These are phyloP conservation scores for Avena atlantica DNA, from an alignment of 176 grass and related monocot species.

Conservation along the genomic window DNA sequence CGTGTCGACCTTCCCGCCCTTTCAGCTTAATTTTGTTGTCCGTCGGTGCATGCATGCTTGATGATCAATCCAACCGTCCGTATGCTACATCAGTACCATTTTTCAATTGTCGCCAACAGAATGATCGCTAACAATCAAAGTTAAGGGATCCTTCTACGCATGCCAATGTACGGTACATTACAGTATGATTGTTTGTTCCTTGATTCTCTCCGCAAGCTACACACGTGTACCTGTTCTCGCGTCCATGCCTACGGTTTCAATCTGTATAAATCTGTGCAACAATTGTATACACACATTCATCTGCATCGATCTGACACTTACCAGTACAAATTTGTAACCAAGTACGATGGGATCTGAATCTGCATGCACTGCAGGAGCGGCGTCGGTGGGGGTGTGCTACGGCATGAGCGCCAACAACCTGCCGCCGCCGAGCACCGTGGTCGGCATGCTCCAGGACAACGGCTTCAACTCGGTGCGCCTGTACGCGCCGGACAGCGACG, in stretches of 20 bases:
- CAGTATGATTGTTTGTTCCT: background rate
- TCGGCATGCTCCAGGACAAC: conserved; percentile 36
- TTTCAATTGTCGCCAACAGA: background rate
- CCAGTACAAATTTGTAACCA: background rate
- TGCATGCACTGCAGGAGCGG: conserved; percentile 24
- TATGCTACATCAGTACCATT: background rate
- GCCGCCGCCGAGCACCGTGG: conserved; percentile 31
- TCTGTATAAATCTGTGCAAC: conserved; percentile 30
- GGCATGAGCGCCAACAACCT: conserved; percentile 52
- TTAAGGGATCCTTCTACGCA: conserved; percentile 41
- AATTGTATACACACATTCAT: background rate
- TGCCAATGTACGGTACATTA: background rate
- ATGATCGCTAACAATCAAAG: background rate
- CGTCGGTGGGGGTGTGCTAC: conserved; percentile 48
- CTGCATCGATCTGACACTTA: background rate
- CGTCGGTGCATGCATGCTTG: background rate
- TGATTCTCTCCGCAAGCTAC: conserved; percentile 11
- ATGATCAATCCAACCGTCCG: conserved; percentile 8
- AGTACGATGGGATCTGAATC: background rate
- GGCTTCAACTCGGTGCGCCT: conserved; percentile 45
- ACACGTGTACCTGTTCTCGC: background rate
- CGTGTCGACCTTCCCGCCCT: conserved; percentile 18
- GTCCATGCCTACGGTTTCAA: background rate
- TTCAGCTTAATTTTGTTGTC: background rate
- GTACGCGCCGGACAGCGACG: conserved; percentile 32